Base-by-base conservation (phyloP, 305 asterid genomes). In the Rubia tinctorum region DNA sequence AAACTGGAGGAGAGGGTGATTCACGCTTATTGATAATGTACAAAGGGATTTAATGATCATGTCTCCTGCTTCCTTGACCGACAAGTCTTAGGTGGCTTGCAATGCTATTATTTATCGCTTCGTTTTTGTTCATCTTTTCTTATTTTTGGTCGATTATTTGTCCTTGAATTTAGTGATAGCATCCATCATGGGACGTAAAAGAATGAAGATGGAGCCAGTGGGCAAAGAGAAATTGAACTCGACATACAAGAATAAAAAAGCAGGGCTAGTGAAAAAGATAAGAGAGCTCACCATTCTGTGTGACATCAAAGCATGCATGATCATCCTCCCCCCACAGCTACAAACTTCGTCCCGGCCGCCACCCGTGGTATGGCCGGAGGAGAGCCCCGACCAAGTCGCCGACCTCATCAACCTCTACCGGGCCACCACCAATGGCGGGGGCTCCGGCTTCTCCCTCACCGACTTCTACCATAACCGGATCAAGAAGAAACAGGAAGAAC, bases 211-310 rank as follows among this genome's bases (percentile, higher is more conserved):
- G 93, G 88, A 89, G 39, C 69, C 85, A 6, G 88, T 85, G 2
- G 62, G 34, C 18, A 84, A 86, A 22, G 91, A 88, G 66, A 49
- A 84, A 1, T 68, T 95, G 62, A 71, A 65, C 61, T 14, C 71
- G 8, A 83, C 96, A 0, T 91, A 80, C 91, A 85, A 83, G 88
- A 89, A 88, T 43, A 82, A 92, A 40, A 88, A 83, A 51, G 87
- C 82, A 8, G 91, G 92, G 0, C 37, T 89, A 20, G 37, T 85
- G 61, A 77, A 82, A 60, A 91, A 91, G 69, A 66, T 86, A 51
- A 74, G 77, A 7, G 96, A 91, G 68, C 80, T 91, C 83, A 82
- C 90, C 13, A 91, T 87, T 0, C 87, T 91, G 0, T 89, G 94
- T 40, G 96, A 83, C 42, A 91, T 91, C 5, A 53, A 60, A 11